Percentiles rank a stretch among this genome's conserved stretches.
These are phyloP conservation scores for Saraca asoca DNA, from an alignment of 331 rosid species.

Conservation along the genomic window DNA sequence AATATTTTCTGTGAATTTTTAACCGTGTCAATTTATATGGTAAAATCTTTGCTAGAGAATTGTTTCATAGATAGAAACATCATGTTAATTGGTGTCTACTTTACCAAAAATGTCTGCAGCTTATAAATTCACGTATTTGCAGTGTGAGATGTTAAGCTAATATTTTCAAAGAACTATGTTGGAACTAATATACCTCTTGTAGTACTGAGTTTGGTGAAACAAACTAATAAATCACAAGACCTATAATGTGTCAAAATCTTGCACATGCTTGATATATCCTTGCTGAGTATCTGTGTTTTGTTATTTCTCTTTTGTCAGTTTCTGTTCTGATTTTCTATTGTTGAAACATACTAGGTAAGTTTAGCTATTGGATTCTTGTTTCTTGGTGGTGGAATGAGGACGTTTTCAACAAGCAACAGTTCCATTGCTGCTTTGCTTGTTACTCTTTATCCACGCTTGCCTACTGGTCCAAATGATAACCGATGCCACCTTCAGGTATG, in stretches of 20 bases:
- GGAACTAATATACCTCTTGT: conserved; percentile 16
- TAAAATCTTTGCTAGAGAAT: not conserved
- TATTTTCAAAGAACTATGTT: not conserved
- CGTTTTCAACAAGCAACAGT: conserved; percentile 85
- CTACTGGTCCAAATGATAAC: conserved; percentile 81
- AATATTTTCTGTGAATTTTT: no score
- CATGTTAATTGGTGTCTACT: no score
- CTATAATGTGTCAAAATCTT: conserved; percentile 28
- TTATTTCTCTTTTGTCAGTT: conserved; percentile 18
- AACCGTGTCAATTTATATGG: not conserved
- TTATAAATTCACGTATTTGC: no score
- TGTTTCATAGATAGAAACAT: not conserved
- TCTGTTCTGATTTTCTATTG: conserved; percentile 27
- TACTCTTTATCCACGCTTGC: conserved; percentile 95
- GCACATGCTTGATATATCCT: not conserved
- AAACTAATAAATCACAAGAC: conserved; percentile 2
- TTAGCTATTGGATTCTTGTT: conserved; percentile 93
- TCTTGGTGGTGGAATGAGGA: conserved; percentile 96
- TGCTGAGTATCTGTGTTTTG: not conserved
- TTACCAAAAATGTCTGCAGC: no score
- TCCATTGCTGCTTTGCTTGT: conserved; percentile 89
- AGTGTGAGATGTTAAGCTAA: not conserved
- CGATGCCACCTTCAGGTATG: conserved; percentile 98
- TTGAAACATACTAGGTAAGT: conserved; percentile 67
- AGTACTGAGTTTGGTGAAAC: conserved; percentile 24